Conservation (phyloP, 208 protist species). For the Crithidia sp. region DNA sequence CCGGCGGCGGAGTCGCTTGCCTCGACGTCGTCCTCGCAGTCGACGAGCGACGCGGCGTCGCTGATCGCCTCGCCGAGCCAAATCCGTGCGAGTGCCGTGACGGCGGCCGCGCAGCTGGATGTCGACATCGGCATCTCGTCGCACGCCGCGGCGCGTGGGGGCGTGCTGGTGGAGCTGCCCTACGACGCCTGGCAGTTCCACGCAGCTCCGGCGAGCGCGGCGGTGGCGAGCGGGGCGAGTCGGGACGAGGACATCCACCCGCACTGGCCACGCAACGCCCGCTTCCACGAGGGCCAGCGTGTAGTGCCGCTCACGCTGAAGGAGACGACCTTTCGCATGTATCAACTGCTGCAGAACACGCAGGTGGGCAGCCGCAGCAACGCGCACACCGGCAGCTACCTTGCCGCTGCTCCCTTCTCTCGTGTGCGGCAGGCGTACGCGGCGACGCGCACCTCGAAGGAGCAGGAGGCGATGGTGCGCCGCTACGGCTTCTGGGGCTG, state of each 20-base stretch:
- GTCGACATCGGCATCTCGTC: background rate
- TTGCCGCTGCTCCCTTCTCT: slow-evolving; percentile 12
- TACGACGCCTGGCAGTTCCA: slow-evolving; percentile 29
- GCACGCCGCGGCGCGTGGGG: background rate
- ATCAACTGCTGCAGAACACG: slow-evolving; percentile 25
- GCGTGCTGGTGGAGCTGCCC: slow-evolving; percentile 18
- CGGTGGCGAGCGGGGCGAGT: slow-evolving; percentile 90
- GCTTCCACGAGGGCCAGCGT: slow-evolving; percentile 16
- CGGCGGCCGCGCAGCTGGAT: slow-evolving; percentile 4
- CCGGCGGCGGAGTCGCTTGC: too few species aligned
- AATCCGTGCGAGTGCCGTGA: background rate
- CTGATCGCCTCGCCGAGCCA: background rate
- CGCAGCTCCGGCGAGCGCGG: slow-evolving; percentile 60
- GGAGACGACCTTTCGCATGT: slow-evolving; percentile 21
- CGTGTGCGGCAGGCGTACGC: slow-evolving; percentile 20
- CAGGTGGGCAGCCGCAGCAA: slow-evolving; percentile 12
- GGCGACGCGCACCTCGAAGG: slow-evolving; percentile 12
- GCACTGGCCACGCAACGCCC: slow-evolving; percentile 73
- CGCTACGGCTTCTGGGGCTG: slow-evolving; percentile 31
- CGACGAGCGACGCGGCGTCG: background rate
- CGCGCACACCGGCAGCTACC: slow-evolving; percentile 10
- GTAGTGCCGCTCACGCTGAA: slow-evolving; percentile 12
- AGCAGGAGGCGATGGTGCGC: slow-evolving; percentile 18
- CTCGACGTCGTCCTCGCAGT: too few species aligned
- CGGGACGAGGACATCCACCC: slow-evolving; percentile 93